phyloP scores from a whole-genome alignment of 208 protist species.

The Leptomonas pyrrhocoris region DNA sequence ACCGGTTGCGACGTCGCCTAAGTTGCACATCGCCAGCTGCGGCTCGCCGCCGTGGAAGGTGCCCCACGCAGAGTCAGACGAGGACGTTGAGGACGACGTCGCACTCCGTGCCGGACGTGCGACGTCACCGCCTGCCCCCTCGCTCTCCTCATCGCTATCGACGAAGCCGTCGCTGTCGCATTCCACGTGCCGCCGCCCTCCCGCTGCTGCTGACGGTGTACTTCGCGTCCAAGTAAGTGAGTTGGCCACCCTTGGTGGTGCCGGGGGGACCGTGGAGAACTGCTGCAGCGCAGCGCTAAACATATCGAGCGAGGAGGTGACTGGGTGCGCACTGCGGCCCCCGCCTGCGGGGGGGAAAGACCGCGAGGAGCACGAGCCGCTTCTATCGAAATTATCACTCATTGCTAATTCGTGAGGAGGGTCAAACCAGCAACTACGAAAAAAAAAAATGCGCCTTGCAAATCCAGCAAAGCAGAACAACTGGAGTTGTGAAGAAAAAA shows the following conservation, averaged over 20 bases:
- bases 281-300: constrained; percentile 23
- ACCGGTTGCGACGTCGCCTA: constrained; percentile 1
- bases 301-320: constrained; percentile 4
- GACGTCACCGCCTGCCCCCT: background rate
- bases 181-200: constrained; percentile 17
- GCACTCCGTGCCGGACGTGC: background rate
- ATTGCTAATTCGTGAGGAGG: background rate
- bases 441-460: background rate
- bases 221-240: background rate
- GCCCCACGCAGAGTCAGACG: constrained; percentile 48
- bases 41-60: constrained; percentile 34
- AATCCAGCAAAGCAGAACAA: no score
- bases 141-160: constrained; percentile 22
- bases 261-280: background rate
- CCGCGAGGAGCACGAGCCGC: constrained; percentile 1
- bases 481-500: no score
- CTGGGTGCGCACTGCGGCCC: background rate
- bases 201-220: background rate
- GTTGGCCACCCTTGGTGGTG: background rate
- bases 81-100: constrained; percentile 13
- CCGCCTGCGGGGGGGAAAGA: background rate
- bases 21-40: constrained; percentile 19
- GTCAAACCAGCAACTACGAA: background rate
- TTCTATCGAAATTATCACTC: constrained; percentile 17
- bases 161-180: constrained; percentile 29